Evolutionary conservation across 192 early-diverging fungal species (phyloP).

Genomic region (Funneliformis mosseae): DNA sequence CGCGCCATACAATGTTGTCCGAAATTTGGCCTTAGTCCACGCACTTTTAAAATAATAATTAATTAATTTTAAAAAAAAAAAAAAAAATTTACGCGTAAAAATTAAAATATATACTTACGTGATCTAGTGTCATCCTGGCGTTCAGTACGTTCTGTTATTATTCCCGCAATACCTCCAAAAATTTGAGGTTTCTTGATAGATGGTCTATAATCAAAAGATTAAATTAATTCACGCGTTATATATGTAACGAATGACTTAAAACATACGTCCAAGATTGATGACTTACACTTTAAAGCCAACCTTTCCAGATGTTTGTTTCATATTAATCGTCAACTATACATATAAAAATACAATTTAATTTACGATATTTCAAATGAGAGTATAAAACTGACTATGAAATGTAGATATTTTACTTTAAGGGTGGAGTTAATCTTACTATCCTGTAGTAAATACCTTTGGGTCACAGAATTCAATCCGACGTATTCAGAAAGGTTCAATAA

Average conservation of each 20-base stretch:
- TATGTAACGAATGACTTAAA: neutral
- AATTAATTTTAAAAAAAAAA: neutral
- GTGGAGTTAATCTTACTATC: constrained; percentile 81
- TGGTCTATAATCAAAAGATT: constrained; percentile 36
- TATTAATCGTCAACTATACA: constrained; percentile 43
- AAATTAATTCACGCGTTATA: neutral
- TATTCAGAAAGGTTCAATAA: constrained; percentile 79
- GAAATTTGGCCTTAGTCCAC: constrained; percentile 5
- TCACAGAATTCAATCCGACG: constrained; percentile 54
- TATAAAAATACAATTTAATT: neutral
- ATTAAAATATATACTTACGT: neutral
- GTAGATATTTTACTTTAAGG: constrained; percentile 59
- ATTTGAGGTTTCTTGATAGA: constrained; percentile 43
- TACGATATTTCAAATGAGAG: constrained; percentile 17
- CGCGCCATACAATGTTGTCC: neutral
- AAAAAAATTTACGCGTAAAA: neutral
- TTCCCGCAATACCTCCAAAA: constrained; percentile 33
- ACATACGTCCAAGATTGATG: neutral
- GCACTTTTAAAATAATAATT: constrained; percentile 12
- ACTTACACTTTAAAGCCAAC: constrained; percentile 41
- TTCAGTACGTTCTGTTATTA: constrained; percentile 29
- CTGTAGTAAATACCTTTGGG: constrained; percentile 64
- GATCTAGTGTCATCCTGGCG: constrained; percentile 32
- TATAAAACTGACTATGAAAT: neutral
- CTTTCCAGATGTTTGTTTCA: constrained; percentile 38